Evolutionary conservation across 1,284 basidiomycete species (phyloP).

Genomic region (Cystobasidium slooffiae): DNA sequence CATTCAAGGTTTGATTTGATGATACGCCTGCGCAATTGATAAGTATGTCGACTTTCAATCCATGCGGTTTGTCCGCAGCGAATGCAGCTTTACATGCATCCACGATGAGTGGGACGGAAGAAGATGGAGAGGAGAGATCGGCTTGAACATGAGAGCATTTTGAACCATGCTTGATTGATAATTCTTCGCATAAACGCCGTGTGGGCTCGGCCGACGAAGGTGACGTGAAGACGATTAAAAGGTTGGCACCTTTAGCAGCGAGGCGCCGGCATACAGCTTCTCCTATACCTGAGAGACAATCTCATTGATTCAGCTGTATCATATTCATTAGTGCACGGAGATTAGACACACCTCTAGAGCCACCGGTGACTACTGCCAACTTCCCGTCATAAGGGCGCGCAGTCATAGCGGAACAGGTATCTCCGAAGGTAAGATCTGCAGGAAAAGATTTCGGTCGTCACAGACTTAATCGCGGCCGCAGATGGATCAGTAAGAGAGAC

Average conservation of each 20-base stretch:
- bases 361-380: conserved; percentile 38
- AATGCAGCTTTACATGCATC: conserved; percentile 6
- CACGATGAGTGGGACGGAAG: conserved; percentile 6
- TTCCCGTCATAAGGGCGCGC: conserved; percentile 17
- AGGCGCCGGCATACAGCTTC: conserved; percentile 34
- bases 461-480: no score
- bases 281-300: conserved; percentile 17
- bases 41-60: conserved; percentile 29
- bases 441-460: background rate
- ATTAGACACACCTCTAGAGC: conserved; percentile 19
- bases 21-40: conserved; percentile 36
- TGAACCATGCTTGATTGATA: conserved; percentile 10
- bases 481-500: no score
- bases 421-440: background rate
- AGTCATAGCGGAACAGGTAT: background rate
- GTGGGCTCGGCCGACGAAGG: conserved; percentile 19
- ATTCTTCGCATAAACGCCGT: conserved; percentile 13
- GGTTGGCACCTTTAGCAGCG: conserved; percentile 33
- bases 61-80: background rate
- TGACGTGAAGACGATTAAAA: conserved; percentile 38
- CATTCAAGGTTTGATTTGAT: conserved; percentile 31
- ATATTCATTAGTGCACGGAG: background rate
- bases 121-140: conserved; percentile 8
- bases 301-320: background rate
- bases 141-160: conserved; percentile 21